A percentile compares a stretch with the other conserved stretches of the same genome.
Conservation (phyloP, 257 asterid species). For the Haberlea rhodopensis region DNA sequence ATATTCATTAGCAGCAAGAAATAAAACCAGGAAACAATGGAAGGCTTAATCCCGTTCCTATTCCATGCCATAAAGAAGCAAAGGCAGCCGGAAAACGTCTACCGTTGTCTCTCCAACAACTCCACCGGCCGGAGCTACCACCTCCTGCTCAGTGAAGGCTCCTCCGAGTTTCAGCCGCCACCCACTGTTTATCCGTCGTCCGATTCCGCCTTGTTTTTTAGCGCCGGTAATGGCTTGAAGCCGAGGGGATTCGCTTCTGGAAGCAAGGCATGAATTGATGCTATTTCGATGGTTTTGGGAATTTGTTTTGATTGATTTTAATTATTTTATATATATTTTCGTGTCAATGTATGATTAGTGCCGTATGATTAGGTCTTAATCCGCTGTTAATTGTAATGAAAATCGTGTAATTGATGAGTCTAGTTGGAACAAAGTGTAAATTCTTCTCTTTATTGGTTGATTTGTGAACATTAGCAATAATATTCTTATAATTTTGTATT, state of each 20-base stretch:
- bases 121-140: constrained; percentile 65
- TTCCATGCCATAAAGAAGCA: constrained; percentile 58
- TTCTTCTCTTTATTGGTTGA: too few species aligned
- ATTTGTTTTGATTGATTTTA: too few species aligned
- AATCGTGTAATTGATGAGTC: not conserved
- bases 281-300: not conserved
- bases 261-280: not conserved
- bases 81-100: constrained; percentile 32
- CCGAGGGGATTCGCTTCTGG: constrained; percentile 27
- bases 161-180: constrained; percentile 31
- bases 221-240: constrained; percentile 30
- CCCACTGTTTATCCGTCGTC: constrained; percentile 21
- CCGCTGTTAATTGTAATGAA: not conserved
- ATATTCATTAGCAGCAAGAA: not conserved
- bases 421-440: not conserved
- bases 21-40: constrained; percentile 35
- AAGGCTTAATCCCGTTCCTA: constrained; percentile 68
- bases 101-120: constrained; percentile 53
- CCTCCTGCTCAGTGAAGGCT: constrained; percentile 39
- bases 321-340: not conserved
- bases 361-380: not conserved
- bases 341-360: not conserved
- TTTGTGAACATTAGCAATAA: too few species aligned
- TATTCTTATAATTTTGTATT: too few species aligned
- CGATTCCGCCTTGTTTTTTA: too few species aligned